Evolutionary conservation across 257 asterid genomes (phyloP), one percentile per base, ranked within the genome.

Genomic region (Osmanthus fragrans): DNA sequence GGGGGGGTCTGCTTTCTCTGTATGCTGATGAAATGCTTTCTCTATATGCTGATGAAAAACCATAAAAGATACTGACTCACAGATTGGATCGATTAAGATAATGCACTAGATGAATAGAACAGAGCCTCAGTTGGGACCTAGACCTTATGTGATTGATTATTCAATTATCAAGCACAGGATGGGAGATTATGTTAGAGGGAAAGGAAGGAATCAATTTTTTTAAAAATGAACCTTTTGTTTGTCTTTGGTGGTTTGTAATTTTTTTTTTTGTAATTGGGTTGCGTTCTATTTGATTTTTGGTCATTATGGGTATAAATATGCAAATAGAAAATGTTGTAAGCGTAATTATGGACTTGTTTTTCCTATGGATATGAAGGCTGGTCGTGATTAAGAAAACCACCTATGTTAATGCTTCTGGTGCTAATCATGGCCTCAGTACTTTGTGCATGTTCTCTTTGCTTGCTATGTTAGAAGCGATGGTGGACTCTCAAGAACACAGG

Each of bases 321-420:
- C 60, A 60, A 64, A 30, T 75, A 75, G 42, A 30, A 25, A 16
- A 60, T 36, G 45, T 58, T 37, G 79, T 39, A 40, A 56, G 29
- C 2, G 65, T 56, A n/a, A 56, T 75, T 23, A 16, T 65, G 56
- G 47, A 18, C 42, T n/a, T 21, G 0, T 12, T 76, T 39, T 21
- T 67, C 2, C 18, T 66, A 12, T 45, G 1, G 15, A 12, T 45
- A 15, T 45, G 19, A 29, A 42, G 51, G 73, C 25, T 66, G 67
- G 49, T 32, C 5, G 19, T 15, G 58, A 70, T 32, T 21, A 47
- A 42, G 58, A 25, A 32, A 3, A 8, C 71, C 23, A 34, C 30
- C 4, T 69, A 2, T 25, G 71, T 32, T 76, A 47, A n/a, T 77
- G 34, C 64, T 25, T 70, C 64, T 37, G 34, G 76, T 77, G 21